phyloP scores from a whole-genome alignment of 1,284 basidiomycete genomes.

The Malassezia sp. region DNA sequence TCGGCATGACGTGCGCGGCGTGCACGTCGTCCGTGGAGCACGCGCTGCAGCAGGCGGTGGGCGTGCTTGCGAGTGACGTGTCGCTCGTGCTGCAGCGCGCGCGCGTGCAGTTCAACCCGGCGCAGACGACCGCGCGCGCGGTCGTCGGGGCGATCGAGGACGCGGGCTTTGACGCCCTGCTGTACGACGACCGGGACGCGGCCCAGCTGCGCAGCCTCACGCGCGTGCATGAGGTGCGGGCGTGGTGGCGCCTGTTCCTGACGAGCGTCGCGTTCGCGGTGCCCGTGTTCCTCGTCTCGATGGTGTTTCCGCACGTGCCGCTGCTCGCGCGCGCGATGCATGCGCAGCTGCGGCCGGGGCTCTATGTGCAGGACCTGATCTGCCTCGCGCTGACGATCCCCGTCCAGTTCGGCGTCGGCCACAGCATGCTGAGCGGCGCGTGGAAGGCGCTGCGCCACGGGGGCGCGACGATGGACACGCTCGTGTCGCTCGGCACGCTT shows the following conservation, averaged over 20 bases:
- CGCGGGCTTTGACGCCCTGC: slow-evolving; percentile 77
- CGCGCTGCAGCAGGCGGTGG: slow-evolving; percentile 57
- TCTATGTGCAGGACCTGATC: slow-evolving; percentile 76
- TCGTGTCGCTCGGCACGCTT: slow-evolving; percentile 87
- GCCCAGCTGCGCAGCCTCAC: slow-evolving; percentile 83
- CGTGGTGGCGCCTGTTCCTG: slow-evolving; percentile 75
- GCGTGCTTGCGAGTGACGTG: slow-evolving; percentile 28
- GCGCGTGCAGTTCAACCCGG: slow-evolving; percentile 26
- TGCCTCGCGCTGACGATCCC: slow-evolving; percentile 75
- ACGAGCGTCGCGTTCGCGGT: slow-evolving; percentile 68
- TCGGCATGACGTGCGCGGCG: slow-evolving; percentile 77
- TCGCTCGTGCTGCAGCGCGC: slow-evolving; percentile 35
- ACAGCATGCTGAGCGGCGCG: slow-evolving; percentile 74
- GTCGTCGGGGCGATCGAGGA: slow-evolving; percentile 53
- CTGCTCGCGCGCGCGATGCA: slow-evolving; percentile 47
- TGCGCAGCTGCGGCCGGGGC: slow-evolving; percentile 31
- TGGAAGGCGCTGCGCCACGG: slow-evolving; percentile 82
- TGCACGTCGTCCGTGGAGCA: slow-evolving; percentile 69
- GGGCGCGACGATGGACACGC: slow-evolving; percentile 77
- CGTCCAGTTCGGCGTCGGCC: slow-evolving; percentile 82
- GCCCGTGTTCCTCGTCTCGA: slow-evolving; percentile 82
- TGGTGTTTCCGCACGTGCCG: slow-evolving; percentile 60
- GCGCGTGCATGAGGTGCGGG: slow-evolving; percentile 77
- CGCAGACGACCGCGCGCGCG: slow-evolving; percentile 25
- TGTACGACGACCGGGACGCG: slow-evolving; percentile 65